Base-by-base conservation (phyloP, 2,329 filamentous ascomycete genomes). In the Claviceps sp. region DNA sequence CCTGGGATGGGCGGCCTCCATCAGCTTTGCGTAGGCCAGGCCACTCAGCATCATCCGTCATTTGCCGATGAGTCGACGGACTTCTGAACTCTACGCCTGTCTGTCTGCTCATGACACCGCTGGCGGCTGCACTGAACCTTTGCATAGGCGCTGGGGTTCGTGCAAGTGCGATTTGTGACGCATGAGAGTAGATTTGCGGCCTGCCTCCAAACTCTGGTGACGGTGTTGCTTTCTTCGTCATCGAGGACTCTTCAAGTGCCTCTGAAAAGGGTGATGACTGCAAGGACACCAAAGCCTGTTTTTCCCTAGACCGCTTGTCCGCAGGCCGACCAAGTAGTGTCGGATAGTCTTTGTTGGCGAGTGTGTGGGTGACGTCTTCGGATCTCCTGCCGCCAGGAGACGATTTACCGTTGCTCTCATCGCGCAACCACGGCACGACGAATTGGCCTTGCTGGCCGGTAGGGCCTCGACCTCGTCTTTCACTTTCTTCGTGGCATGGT, bases 141-240 rank as follows among this genome's bases (percentile, higher is more conserved):
- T 39, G 24, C 8, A 40, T 30, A 5, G 30, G 46, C 11, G 40
- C 42, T 40, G 54, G 54, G 5, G 50, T 56, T 46, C 45, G 48
- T 47, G 50, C 48, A 16, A 52, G 50, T 5, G 51, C 40, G 5
- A 40, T 50, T 8, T 56, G 54, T 2, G 34, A 38, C 24, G 39
- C 53, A 4, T 47, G 50, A 5, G 50, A 50, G 43, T 47, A 50
- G 13, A 41, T 42, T 8, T 48, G n/a, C 10, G 53, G 26, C 30
- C 38, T n/a, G 22, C 39, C 5, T 22, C 5, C 4, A 10, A 19
- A 39, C 26, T 38, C 45, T 1, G 16, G 11, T 22, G 42, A 14
- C 4, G 1, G 13, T 45, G 30, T 44, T 10, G 6, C 7, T 17
- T 8, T 24, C 37, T 14, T n/a, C 43, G 30, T 41, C n/a, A 13